Evolutionary conservation across 192 early-diverging fungal genomes (phyloP).

Genomic region (Lobosporangium transversale): DNA sequence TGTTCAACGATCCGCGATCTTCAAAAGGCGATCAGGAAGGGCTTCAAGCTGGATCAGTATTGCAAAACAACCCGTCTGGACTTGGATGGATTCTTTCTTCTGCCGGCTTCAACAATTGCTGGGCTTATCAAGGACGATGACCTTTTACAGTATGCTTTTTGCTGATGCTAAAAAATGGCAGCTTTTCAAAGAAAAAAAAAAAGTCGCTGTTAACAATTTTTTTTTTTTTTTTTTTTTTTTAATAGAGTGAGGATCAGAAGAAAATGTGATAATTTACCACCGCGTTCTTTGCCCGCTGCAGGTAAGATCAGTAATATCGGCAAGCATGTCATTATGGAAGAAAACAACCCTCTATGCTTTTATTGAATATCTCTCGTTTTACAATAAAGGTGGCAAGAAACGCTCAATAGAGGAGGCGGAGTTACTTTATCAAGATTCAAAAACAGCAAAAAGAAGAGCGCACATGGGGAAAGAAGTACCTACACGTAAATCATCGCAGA

Average conservation of each 20-base stretch:
- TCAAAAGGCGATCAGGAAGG: conserved; percentile 37
- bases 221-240: background rate
- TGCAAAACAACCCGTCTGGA: conserved; percentile 49
- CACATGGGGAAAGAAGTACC: background rate
- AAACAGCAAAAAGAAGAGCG: conserved; percentile 1
- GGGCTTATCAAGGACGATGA: conserved; percentile 41
- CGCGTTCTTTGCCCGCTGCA: conserved; percentile 14
- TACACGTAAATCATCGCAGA: background rate
- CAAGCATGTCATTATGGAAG: too few species aligned
- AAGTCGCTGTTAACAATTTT: background rate
- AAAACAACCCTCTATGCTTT: too few species aligned
- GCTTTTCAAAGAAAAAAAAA: background rate
- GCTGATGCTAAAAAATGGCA: background rate
- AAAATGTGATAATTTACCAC: conserved; percentile 24
- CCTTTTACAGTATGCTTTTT: conserved; percentile 29
- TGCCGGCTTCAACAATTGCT: conserved; percentile 23
- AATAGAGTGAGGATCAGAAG: conserved; percentile 35
- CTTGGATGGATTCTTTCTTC: conserved; percentile 44
- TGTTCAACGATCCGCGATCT: conserved; percentile 39
- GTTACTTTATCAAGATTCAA: background rate
- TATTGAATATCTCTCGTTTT: too few species aligned
- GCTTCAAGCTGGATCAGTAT: conserved; percentile 22
- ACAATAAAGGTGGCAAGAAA: conserved; percentile 20
- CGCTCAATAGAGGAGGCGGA: conserved; percentile 8
- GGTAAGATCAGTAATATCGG: conserved; percentile 3